phyloP scores from a whole-genome alignment of 2,329 filamentous ascomycete genomes.

The Beauveria scarabaeidicola region DNA sequence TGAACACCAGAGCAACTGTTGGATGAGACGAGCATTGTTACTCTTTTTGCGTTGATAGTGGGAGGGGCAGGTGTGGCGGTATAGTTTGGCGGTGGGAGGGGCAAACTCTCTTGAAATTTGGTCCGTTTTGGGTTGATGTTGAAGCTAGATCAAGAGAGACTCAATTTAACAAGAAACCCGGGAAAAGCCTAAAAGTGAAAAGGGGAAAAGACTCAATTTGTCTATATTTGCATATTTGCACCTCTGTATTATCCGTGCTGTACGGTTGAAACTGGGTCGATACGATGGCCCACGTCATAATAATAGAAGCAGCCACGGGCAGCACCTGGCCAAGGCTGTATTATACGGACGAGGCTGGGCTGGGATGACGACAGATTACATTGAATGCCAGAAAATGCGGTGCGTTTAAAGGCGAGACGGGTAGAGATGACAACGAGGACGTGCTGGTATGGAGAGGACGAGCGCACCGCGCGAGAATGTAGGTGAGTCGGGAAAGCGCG shows the following conservation, averaged over 20 bases:
- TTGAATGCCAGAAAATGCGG: not conserved
- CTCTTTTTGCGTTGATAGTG: not conserved
- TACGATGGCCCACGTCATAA: not conserved
- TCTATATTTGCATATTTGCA: too few species aligned
- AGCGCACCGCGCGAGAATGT: not conserved
- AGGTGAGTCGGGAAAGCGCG: too few species aligned
- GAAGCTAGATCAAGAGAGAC: not conserved
- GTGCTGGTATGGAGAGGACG: not conserved
- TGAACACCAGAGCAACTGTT: not conserved
- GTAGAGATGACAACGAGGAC: not conserved
- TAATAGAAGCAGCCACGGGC: not conserved
- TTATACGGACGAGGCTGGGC: not conserved
- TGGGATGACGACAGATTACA: not conserved
- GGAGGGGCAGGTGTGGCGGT: not conserved
- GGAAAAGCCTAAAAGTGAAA: not conserved
- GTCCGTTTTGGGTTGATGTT: not conserved
- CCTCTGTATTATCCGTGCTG: not conserved
- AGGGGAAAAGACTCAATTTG: too few species aligned
- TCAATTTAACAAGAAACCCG: not conserved
- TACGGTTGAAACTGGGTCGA: not conserved
- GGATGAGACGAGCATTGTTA: not conserved
- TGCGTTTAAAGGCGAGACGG: not conserved
- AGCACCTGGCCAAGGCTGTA: not conserved
- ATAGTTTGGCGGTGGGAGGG: not conserved
- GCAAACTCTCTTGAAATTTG: conserved; percentile 1